A percentile compares a stretch with the other conserved stretches of the same genome.
Conservation (phyloP, 306 rosid genomes). For the Quercus engelmannii region DNA sequence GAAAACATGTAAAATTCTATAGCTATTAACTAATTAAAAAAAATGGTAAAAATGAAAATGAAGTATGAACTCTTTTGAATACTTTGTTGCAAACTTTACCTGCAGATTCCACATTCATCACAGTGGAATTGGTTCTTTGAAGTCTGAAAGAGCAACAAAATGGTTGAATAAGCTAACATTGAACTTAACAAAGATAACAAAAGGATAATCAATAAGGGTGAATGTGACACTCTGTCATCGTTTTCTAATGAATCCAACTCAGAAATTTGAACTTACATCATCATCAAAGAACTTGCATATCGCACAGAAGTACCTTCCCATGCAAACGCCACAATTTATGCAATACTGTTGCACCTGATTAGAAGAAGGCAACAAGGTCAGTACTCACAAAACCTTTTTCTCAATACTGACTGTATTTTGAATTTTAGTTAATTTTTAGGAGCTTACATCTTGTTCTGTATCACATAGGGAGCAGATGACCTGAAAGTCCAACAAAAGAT, state of each 20-base stretch:
- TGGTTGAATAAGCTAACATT: neutral
- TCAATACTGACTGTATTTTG: neutral
- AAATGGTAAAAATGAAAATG: neutral
- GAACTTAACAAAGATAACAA: neutral
- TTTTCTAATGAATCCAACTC: neutral
- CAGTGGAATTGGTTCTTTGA: constrained; percentile 84
- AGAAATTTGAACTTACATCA: constrained; percentile 47
- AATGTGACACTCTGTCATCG: neutral
- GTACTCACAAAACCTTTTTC: neutral
- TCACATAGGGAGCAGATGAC: constrained; percentile 75
- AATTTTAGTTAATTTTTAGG: neutral
- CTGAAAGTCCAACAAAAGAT: constrained; percentile 37
- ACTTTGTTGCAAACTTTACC: constrained; percentile 32
- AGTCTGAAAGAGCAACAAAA: constrained; percentile 33
- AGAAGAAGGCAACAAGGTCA: constrained; percentile 11
- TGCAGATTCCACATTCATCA: constrained; percentile 88
- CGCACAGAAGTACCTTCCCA: constrained; percentile 80
- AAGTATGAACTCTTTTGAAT: neutral
- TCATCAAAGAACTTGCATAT: constrained; percentile 84
- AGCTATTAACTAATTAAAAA: neutral
- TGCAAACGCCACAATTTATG: constrained; percentile 67
- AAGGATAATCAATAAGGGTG: neutral
- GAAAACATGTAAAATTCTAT: neutral
- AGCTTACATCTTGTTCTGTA: constrained; percentile 78
- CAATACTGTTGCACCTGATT: constrained; percentile 83